These are phyloP conservation scores for Bacidia gigantensis DNA, from an alignment of 495 filamentous ascomycete species.

Conservation along the genomic window DNA sequence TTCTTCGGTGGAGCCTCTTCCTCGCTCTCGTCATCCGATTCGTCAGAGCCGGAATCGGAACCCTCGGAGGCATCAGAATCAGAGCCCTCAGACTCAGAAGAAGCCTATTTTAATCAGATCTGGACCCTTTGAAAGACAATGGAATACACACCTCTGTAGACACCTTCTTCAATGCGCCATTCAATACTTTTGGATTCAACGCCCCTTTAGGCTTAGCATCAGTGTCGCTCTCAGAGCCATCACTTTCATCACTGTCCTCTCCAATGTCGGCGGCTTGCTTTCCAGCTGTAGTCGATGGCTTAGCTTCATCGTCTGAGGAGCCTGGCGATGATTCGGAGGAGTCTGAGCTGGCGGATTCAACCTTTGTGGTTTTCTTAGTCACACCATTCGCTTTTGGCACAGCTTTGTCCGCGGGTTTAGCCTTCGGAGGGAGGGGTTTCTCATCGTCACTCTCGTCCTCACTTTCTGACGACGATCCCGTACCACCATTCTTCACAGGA, in stretches of 20 bases:
- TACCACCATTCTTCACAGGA: constrained; percentile 15
- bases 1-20: constrained; percentile 52
- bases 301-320: constrained; percentile 20
- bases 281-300: background rate
- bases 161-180: constrained; percentile 14
- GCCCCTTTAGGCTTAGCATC: constrained; percentile 20
- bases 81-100: constrained; percentile 17
- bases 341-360: constrained; percentile 16
- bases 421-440: background rate
- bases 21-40: constrained; percentile 39
- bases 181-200: constrained; percentile 16
- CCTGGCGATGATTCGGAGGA: constrained; percentile 29
- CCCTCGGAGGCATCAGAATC: constrained; percentile 18
- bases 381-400: constrained; percentile 10
- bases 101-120: background rate
- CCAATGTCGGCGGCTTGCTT: constrained; percentile 3
- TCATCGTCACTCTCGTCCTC: background rate
- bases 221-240: background rate
- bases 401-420: background rate
- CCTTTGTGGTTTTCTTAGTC: constrained; percentile 6
- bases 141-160: constrained; percentile 14
- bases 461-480: background rate
- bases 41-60: constrained; percentile 31
- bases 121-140: constrained; percentile 6
- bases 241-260: constrained; percentile 11